Evolutionary conservation across 176 grass and related monocot species (phyloP).

Genomic region (Hordeum marinum): DNA sequence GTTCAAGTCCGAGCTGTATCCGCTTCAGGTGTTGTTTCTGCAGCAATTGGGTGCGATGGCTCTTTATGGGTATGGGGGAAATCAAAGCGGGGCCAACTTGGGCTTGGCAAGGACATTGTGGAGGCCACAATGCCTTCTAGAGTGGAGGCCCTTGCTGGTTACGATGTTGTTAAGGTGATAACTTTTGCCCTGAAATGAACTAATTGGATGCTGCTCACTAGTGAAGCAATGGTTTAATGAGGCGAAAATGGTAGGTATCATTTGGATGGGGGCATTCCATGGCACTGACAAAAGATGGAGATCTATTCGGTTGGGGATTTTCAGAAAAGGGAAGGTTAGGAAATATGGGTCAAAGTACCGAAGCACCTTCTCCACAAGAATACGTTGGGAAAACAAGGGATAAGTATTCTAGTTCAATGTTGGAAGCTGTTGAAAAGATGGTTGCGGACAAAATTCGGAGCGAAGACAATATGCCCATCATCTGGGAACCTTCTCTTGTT

Average conservation of each 20-base stretch:
- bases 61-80: slow-evolving; percentile 86
- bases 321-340: slow-evolving; percentile 85
- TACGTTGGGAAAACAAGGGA: slow-evolving; percentile 23
- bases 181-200: slow-evolving; percentile 17
- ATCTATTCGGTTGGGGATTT: slow-evolving; percentile 88
- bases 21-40: slow-evolving; percentile 83
- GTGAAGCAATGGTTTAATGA: slow-evolving; percentile 4
- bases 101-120: slow-evolving; percentile 58
- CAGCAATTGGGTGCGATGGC: slow-evolving; percentile 68
- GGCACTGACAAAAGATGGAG: slow-evolving; percentile 68
- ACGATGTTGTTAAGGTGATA: slow-evolving; percentile 70
- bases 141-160: slow-evolving; percentile 53
- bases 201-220: background rate
- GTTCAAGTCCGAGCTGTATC: slow-evolving; percentile 61
- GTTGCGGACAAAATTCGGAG: slow-evolving; percentile 70
- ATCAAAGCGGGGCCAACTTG: slow-evolving; percentile 91
- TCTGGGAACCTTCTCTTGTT: slow-evolving; percentile 81
- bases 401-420: slow-evolving; percentile 39
- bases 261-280: slow-evolving; percentile 92
- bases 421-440: slow-evolving; percentile 72
- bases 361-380: slow-evolving; percentile 21
- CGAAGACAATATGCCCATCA: slow-evolving; percentile 76
- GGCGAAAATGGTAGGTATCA: slow-evolving; percentile 49
- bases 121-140: slow-evolving; percentile 47
- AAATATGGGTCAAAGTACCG: slow-evolving; percentile 51